Base-by-base conservation (phyloP, 805 yeast species). In the Yueomyces sp. region DNA sequence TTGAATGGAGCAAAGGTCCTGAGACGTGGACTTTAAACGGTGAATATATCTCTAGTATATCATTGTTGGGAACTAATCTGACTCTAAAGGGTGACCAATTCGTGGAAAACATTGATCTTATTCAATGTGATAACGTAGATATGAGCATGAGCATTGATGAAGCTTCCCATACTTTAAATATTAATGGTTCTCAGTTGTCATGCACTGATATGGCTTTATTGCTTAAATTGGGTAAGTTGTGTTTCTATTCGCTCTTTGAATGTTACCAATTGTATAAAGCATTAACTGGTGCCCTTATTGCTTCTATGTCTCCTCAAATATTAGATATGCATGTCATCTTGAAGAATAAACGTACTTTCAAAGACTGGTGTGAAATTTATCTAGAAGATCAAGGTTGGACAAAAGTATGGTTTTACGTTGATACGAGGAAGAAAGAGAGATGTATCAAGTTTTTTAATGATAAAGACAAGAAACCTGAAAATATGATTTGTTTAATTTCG, bases 291-390 rank as follows among this genome's bases (percentile, higher is more conserved):
- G 49, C 58, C 2, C 40, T 59, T 3, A 52, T 57, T n/a, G 53
- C 61, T 3, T 40, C 53, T 2, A 37, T 53, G 41, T 62, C 62
- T 2, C 33, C 52, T 19, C 46, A 45, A 39, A 48, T 60, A 42
- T 52, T 58, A 4, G 63, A 59, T 45, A 59, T 60, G 38, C 52
- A 53, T 40, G 39, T 57, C 12, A 48, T 60, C 3, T 42, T 60
- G 37, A 50, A 54, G 42, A 53, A 60, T 8, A 50, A 53, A 32
- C 56, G 45, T 37, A 57, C 52, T 44, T 60, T 53, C 44, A 58
- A 59, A 43, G 65, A 60, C 46, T 60, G 65, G 65, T 60, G 65
- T 43, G 59, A 57, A 44, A 50, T 60, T 12, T 53, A 56, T 37
- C 39, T 55, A 6, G 53, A 52, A 39, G 61, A 53, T 3, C 51